Percentiles rank a stretch among this genome's conserved stretches.
These are phyloP conservation scores for Babesia caballi DNA, from an alignment of 169 alveolate species.

Conservation along the genomic window DNA sequence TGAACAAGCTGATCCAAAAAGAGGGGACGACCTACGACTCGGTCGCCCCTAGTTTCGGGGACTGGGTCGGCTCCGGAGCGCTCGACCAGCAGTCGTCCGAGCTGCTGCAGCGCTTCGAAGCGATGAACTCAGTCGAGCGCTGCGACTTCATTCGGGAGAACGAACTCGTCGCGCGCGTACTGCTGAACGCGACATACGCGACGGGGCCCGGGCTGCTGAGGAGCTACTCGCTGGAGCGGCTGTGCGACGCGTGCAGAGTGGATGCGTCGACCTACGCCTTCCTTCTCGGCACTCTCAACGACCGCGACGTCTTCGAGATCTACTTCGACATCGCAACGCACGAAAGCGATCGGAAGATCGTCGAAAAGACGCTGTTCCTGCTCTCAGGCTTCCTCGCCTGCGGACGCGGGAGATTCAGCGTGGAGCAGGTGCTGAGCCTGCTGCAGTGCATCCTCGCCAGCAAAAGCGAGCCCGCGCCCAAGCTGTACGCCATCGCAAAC, in stretches of 20 bases:
- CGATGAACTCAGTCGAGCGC: conserved; percentile 32
- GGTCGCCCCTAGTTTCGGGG: conserved; percentile 38
- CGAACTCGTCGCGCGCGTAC: conserved; percentile 16
- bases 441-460: conserved; percentile 1
- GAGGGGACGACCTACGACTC: conserved; percentile 47
- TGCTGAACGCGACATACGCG: conserved; percentile 57
- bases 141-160: conserved; percentile 29
- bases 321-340: conserved; percentile 57
- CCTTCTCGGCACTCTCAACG: conserved; percentile 34
- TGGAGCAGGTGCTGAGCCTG: conserved; percentile 25
- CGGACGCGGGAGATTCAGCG: conserved; percentile 16
- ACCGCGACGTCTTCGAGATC: conserved; percentile 43
- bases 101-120: conserved; percentile 33
- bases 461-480: conserved; percentile 27
- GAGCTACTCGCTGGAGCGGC: conserved; percentile 51
- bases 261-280: conserved; percentile 23
- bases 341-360: conserved; percentile 33
- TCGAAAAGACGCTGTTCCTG: conserved; percentile 40
- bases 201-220: conserved; percentile 57
- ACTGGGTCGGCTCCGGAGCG: conserved; percentile 58
- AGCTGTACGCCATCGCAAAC: conserved; percentile 57
- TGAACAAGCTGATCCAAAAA: conserved; percentile 52
- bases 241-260: conserved; percentile 48
- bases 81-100: conserved; percentile 54
- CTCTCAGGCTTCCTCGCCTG: conserved; percentile 46